Conservation (phyloP, 2,329 filamentous ascomycete genomes). For the Cladorrhinum sp. region DNA sequence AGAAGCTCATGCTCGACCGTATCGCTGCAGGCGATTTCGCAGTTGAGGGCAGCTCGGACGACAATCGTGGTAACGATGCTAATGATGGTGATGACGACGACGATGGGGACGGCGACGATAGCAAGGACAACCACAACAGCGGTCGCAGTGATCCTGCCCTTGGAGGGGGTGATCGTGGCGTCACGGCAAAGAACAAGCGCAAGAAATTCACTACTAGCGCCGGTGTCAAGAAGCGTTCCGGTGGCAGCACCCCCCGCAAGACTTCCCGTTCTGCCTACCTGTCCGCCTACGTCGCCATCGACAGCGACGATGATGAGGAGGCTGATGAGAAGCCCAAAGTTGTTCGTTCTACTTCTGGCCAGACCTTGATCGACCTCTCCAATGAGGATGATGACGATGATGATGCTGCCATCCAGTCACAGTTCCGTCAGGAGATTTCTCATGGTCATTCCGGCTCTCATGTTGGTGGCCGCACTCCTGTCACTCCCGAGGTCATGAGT, state of each 20-base stretch:
- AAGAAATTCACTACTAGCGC: conserved; percentile 16
- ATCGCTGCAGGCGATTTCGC: not conserved
- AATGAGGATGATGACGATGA: not conserved
- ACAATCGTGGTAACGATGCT: not conserved
- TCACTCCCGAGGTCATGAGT: not conserved
- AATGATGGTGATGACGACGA: not conserved
- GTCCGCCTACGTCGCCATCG: not conserved
- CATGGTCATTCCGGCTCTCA: not conserved
- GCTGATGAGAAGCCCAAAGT: conserved; percentile 1
- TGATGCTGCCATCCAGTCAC: not conserved
- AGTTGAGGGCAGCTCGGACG: too few relatives aligned
- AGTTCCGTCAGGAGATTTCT: conserved; percentile 1
- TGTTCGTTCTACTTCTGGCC: not conserved
- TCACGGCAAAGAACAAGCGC: not conserved
- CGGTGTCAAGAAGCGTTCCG: conserved; percentile 20
- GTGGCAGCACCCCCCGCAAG: not conserved
- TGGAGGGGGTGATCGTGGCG: too few relatives aligned
- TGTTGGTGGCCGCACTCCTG: not conserved
- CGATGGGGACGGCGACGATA: conserved; percentile 1
- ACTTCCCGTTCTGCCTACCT: not conserved
- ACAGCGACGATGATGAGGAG: conserved; percentile 13
- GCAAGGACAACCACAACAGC: not conserved
- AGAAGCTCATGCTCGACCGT: conserved; percentile 41
- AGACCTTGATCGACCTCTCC: conserved; percentile 2
- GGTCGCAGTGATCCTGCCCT: not conserved